A percentile compares a stretch with the other conserved stretches of the same genome.
phyloP scores from a whole-genome alignment of 140 eudicot species.

The Anethum foeniculum region DNA sequence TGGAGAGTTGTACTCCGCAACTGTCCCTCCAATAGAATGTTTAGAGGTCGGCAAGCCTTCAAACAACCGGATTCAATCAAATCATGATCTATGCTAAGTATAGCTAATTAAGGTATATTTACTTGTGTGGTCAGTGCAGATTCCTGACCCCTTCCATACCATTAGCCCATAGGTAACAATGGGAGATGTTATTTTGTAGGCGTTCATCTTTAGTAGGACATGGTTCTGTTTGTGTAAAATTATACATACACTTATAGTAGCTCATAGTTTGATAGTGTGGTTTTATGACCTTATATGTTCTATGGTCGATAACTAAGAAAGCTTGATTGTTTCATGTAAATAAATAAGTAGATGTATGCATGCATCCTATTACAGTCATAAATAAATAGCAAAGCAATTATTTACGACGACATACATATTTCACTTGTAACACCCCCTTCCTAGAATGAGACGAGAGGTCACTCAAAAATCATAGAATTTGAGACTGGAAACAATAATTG shows the following conservation, averaged over 20 bases:
- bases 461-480: too few species aligned
- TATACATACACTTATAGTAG: constrained; percentile 10
- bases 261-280: constrained; percentile 8
- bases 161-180: background rate
- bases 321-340: background rate
- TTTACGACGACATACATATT: background rate
- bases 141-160: constrained; percentile 26
- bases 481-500: too few species aligned
- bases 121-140: constrained; percentile 31
- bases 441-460: too few species aligned
- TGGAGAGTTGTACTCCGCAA: constrained; percentile 39
- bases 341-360: background rate
- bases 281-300: background rate
- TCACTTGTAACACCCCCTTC: background rate
- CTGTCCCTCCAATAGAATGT: constrained; percentile 42
- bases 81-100: constrained; percentile 34
- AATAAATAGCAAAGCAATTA: background rate
- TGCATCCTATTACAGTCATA: background rate
- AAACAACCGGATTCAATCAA: constrained; percentile 34
- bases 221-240: constrained; percentile 1
- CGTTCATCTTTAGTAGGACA: constrained; percentile 5
- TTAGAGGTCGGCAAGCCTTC: constrained; percentile 41
- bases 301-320: background rate
- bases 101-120: background rate
- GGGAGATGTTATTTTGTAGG: constrained; percentile 9